Evolutionary conservation across 345 rosid species (phyloP).

Genomic region (Clausena lansium): DNA sequence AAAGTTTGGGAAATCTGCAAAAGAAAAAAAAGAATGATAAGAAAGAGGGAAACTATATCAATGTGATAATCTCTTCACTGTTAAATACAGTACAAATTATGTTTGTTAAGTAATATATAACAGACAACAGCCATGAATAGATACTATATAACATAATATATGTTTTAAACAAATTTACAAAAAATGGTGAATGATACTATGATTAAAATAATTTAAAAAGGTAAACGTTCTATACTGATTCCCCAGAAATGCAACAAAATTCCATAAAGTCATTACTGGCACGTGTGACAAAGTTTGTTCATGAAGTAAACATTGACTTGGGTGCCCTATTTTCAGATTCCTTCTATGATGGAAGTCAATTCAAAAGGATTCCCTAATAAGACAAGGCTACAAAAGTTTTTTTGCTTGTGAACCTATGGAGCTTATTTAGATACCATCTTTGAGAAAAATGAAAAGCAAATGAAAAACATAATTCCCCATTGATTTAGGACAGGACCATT

Average conservation of each 20-base stretch:
- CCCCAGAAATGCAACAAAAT: not conserved
- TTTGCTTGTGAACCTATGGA: not conserved
- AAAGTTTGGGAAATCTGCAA: constrained; percentile 70
- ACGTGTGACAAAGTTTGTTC: not conserved
- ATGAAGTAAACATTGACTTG: not conserved
- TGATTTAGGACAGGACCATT: not conserved
- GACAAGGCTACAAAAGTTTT: not conserved
- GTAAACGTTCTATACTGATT: not conserved
- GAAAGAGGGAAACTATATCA: constrained; percentile 11
- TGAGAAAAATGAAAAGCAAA: not conserved
- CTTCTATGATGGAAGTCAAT: not conserved
- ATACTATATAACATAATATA: not conserved
- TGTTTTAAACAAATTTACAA: not conserved
- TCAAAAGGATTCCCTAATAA: not conserved
- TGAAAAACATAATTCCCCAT: not conserved
- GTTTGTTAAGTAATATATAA: not conserved
- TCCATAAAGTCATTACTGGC: too few species aligned
- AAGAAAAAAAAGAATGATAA: not conserved
- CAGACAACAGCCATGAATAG: not conserved
- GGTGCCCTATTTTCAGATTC: not conserved
- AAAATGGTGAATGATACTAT: not conserved
- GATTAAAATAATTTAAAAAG: not conserved
- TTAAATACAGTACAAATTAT: not conserved
- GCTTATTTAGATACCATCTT: too few species aligned
- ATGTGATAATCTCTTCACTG: constrained; percentile 2